A percentile compares a stretch with the other conserved stretches of the same genome.
phyloP scores from a whole-genome alignment of 345 rosid species.

The Rhizophora apiculata region DNA sequence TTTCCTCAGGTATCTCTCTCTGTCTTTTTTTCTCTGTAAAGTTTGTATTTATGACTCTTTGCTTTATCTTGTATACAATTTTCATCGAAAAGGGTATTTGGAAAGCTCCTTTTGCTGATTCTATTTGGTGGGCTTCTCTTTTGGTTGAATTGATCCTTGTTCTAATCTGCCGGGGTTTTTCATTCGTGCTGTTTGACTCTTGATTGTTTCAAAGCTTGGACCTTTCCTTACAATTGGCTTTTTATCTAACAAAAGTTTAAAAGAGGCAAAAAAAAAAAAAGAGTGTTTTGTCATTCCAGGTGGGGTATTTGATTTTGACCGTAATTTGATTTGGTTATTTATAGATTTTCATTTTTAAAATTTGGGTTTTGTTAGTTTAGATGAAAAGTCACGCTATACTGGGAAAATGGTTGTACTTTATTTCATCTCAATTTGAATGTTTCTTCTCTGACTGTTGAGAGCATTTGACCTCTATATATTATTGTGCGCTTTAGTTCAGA shows the following conservation, averaged over 20 bases:
- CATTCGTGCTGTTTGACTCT: constrained; percentile 6
- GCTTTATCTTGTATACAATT: constrained; percentile 3
- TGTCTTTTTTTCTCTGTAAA: background rate
- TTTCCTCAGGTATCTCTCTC: background rate
- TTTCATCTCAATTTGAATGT: constrained; percentile 8
- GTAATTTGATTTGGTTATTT: background rate
- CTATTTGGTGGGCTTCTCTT: background rate
- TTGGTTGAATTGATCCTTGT: constrained; percentile 15
- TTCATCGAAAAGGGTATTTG: constrained; percentile 17
- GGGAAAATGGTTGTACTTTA: constrained; percentile 3
- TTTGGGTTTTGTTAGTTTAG: background rate
- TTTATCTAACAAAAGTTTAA: background rate
- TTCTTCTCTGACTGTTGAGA: constrained; percentile 19
- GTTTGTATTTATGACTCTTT: background rate
- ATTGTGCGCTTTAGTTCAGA: background rate
- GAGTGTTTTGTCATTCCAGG: background rate
- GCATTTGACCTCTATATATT: constrained; percentile 1
- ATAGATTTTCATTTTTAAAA: background rate
- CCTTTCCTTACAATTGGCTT: background rate
- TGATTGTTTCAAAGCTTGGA: background rate
- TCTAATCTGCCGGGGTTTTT: constrained; percentile 10
- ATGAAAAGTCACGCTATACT: constrained; percentile 18
- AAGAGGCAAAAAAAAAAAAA: background rate
- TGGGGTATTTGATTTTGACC: constrained; percentile 7
- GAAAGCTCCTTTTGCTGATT: constrained; percentile 11